Evolutionary conservation across 495 filamentous ascomycete genomes (phyloP).

Genomic region (Chaetomidium leptoderma): DNA sequence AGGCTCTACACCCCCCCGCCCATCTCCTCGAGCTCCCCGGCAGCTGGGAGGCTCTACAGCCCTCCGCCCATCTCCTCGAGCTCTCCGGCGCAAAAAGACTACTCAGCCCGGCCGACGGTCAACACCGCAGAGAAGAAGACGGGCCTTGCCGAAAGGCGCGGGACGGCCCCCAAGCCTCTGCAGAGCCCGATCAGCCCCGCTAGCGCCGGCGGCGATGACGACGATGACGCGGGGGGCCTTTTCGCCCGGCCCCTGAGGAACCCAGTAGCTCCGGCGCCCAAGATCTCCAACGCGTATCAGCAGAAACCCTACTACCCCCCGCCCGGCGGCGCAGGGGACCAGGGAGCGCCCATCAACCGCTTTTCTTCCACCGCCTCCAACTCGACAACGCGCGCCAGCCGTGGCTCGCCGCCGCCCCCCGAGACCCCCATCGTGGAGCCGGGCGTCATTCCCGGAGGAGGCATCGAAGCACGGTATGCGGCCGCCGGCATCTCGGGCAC

Average conservation of each 20-base stretch:
- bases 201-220: constrained; percentile 37
- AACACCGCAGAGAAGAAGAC: constrained; percentile 50
- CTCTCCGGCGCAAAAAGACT: constrained; percentile 37
- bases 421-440: constrained; percentile 86
- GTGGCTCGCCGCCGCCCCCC: constrained; percentile 90
- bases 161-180: constrained; percentile 69
- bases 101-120: constrained; percentile 39
- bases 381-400: constrained; percentile 84
- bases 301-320: constrained; percentile 49
- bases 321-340: constrained; percentile 30
- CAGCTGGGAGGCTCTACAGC: constrained; percentile 38
- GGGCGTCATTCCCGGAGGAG: constrained; percentile 61
- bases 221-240: constrained; percentile 62
- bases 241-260: constrained; percentile 54
- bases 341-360: constrained; percentile 60
- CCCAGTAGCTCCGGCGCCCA: constrained; percentile 30
- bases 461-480: constrained; percentile 85
- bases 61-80: constrained; percentile 34
- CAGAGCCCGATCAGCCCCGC: constrained; percentile 62
- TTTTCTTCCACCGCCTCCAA: constrained; percentile 84
- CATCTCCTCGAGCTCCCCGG: constrained; percentile 31
- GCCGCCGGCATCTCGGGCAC: constrained; percentile 84
- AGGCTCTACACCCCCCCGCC: constrained; percentile 37
- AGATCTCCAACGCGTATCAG: constrained; percentile 46
- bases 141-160: constrained; percentile 65